Evolutionary conservation across 108 stramenopile genomes (phyloP), one percentile per base, ranked within the genome.

Genomic region (Tribonema minus): DNA sequence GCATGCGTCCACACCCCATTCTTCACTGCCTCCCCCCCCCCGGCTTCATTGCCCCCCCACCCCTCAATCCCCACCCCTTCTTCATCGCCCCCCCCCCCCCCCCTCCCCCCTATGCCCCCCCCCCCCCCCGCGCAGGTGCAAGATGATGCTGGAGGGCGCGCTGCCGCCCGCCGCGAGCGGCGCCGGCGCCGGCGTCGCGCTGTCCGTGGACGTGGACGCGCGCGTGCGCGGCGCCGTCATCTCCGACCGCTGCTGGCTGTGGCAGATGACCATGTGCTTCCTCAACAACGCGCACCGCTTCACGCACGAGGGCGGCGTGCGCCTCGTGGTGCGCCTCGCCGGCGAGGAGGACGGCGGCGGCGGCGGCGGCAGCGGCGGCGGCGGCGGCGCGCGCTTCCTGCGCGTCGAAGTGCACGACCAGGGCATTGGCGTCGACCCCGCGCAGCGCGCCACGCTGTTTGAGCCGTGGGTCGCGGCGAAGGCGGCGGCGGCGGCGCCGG

Each of bases 281-380:
- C 64, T 93, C 37, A 88, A 90, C 1, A 93, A 90, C 68, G 91
- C 91, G 7, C 85, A 80, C 59, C 87, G 84, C 38, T 79, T 86
- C 20, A 91, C 92, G 0, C 26, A 71, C 65, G 70, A 64, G 9
- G 92, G 92, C 3, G 82, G 73, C 2, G 84, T 91, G 31, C 27
- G 29, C 9, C 23, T 1, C 3, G 68, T 2, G 26, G 23, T 20
- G 15, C 39, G 68, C 20, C 39, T 37, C 30, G 23, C 68, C 20
- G 46, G 46, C 9, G 46, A 20, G 46, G 15, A 54, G 46, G 20
- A 54, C 46, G 46, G 46, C 20, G n/a, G n/a, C n/a, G n/a, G n/a
- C n/a, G n/a, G n/a, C n/a, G n/a, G n/a, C n/a, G n/a, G n/a, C n/a
- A n/a, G n/a, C n/a, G n/a, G n/a, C n/a, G n/a, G n/a, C n/a, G n/a